Evolutionary conservation across 371 early-diverging fungal genomes (phyloP).

Genomic region (Mortierella polycephala): DNA sequence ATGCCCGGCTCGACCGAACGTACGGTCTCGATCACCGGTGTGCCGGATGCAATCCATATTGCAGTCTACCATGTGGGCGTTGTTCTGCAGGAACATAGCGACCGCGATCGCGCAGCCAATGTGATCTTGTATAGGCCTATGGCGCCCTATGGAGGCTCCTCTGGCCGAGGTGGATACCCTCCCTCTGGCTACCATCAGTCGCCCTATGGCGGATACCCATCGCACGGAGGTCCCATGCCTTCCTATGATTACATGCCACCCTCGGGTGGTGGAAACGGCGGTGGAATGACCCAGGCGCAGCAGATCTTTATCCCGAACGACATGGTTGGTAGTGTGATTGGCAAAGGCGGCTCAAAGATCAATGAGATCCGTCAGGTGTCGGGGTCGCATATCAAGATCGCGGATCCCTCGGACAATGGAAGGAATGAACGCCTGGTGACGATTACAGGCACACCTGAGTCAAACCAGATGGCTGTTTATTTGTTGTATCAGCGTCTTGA

Average conservation of each 20-base stretch:
- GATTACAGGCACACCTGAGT: constrained; percentile 82
- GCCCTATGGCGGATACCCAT: constrained; percentile 12
- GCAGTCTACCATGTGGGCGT: constrained; percentile 79
- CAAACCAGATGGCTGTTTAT: constrained; percentile 83
- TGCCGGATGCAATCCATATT: constrained; percentile 79
- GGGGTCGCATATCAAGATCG: constrained; percentile 83
- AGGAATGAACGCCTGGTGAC: constrained; percentile 80
- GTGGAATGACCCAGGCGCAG: constrained; percentile 65
- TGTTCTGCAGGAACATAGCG: constrained; percentile 66
- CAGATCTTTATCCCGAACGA: constrained; percentile 87
- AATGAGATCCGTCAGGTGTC: constrained; percentile 82
- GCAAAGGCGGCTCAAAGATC: constrained; percentile 85
- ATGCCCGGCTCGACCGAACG: constrained; percentile 83
- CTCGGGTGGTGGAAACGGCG: constrained; percentile 7
- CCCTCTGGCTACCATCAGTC: background rate
- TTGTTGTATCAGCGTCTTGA: constrained; percentile 81
- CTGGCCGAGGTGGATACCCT: constrained; percentile 4
- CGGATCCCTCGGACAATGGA: constrained; percentile 59
- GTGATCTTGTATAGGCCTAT: constrained; percentile 68
- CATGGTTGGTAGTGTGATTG: constrained; percentile 90
- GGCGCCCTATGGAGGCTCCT: constrained; percentile 29
- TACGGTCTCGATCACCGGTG: constrained; percentile 86
- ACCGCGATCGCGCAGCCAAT: constrained; percentile 56
- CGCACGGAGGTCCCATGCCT: constrained; percentile 13
- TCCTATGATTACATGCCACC: constrained; percentile 20